phyloP scores from a whole-genome alignment of 257 asterid species.

The Primulina tabacum region DNA sequence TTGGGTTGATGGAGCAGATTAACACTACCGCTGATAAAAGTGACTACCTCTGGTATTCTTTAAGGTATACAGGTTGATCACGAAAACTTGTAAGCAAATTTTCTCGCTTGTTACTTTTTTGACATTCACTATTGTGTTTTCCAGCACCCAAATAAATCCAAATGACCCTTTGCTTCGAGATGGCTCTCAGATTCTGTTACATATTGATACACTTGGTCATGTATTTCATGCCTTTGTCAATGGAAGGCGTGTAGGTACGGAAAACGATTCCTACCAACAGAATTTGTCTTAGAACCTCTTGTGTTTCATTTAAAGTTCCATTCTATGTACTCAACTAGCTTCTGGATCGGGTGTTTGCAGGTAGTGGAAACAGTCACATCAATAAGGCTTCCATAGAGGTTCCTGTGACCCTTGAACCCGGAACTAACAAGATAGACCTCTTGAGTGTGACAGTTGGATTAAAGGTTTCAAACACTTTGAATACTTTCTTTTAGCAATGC shows the following conservation, averaged over 20 bases:
- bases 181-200: neutral
- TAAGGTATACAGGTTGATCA: neutral
- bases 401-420: conserved; percentile 1
- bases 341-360: neutral
- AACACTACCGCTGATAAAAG: neutral
- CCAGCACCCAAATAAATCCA: neutral
- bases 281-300: neutral
- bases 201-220: neutral
- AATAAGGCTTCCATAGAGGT: neutral
- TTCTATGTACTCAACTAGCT: neutral
- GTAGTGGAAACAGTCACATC: neutral
- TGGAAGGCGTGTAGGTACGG: neutral
- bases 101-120: neutral
- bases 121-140: neutral
- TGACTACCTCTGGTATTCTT: neutral
- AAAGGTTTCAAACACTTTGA: neutral
- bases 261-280: neutral
- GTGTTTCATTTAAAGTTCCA: neutral
- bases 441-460: neutral
- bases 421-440: neutral
- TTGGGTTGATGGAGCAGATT: neutral
- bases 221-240: neutral
- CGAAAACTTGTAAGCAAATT: neutral
- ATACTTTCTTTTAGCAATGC: neutral
- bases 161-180: neutral